These are phyloP conservation scores for Gossypium rotundifolium DNA, from an alignment of 345 rosid species.

Conservation along the genomic window DNA sequence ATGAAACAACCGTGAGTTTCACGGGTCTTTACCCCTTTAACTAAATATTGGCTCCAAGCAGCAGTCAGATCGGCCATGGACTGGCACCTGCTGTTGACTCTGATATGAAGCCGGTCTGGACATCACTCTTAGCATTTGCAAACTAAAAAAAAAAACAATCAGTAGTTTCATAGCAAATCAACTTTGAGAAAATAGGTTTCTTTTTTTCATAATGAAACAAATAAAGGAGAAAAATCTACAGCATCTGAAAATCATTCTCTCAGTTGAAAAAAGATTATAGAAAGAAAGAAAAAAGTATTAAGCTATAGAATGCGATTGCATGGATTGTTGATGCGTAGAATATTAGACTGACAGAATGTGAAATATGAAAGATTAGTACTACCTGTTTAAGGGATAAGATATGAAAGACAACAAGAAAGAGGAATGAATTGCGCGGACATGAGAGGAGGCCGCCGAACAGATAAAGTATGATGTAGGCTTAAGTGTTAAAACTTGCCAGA, in stretches of 20 bases:
- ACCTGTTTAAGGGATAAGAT: not conserved
- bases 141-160: not conserved
- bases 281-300: not conserved
- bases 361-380: no score
- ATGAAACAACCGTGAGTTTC: conserved; percentile 22
- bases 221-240: not conserved
- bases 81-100: conserved; percentile 41
- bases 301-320: not conserved
- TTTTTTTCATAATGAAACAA: not conserved
- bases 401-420: not conserved
- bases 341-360: not conserved
- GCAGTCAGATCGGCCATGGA: conserved; percentile 34
- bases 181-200: not conserved
- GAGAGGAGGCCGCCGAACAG: no score
- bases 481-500: not conserved
- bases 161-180: not conserved
- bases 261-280: no score
- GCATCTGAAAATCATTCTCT: not conserved
- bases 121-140: not conserved
- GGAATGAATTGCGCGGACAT: no score
- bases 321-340: not conserved
- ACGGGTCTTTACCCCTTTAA: conserved; percentile 21
- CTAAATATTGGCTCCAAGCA: conserved; percentile 37
- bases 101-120: conserved; percentile 19
- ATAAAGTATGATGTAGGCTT: not conserved